Evolutionary conservation across 140 eudicot genomes (phyloP).

Genomic region (Senecio squalidus): DNA sequence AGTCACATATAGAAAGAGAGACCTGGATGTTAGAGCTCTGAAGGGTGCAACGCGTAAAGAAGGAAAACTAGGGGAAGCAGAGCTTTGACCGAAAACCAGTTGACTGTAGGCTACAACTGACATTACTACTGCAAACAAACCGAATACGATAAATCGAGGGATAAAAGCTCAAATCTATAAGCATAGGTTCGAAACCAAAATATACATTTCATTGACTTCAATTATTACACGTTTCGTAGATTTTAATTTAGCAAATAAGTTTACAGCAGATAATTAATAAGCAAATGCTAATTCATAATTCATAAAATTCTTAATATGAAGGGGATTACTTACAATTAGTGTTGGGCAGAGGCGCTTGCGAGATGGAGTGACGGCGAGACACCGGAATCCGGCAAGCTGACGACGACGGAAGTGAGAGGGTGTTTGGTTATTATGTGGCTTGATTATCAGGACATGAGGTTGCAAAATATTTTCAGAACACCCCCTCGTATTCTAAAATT

Average conservation of each 20-base stretch:
- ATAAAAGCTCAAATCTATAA: background rate
- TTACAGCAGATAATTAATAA: background rate
- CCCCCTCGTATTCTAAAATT: too few relatives aligned
- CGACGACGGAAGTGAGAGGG: conserved; percentile 6
- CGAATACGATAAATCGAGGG: background rate
- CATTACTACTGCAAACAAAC: conserved; percentile 18
- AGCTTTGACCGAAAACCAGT: conserved; percentile 28
- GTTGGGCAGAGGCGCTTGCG: background rate
- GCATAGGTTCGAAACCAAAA: background rate
- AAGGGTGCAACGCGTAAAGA: conserved; percentile 21
- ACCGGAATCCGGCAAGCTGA: background rate
- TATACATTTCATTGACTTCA: background rate
- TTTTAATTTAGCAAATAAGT: background rate
- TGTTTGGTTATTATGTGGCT: too few relatives aligned
- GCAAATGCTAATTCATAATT: background rate
- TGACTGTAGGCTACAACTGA: conserved; percentile 21
- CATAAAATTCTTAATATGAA: background rate
- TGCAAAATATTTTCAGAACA: too few relatives aligned
- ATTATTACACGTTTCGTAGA: background rate
- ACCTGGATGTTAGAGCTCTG: conserved; percentile 32
- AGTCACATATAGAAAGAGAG: background rate
- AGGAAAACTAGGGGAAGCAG: conserved; percentile 15
- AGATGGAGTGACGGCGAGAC: conserved; percentile 9
- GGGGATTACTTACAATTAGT: conserved; percentile 14
- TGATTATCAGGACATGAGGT: too few relatives aligned